Percentiles rank a stretch among this genome's conserved stretches.
phyloP scores from a whole-genome alignment of 2,329 filamentous ascomycete species.

The Apiospora koreana region DNA sequence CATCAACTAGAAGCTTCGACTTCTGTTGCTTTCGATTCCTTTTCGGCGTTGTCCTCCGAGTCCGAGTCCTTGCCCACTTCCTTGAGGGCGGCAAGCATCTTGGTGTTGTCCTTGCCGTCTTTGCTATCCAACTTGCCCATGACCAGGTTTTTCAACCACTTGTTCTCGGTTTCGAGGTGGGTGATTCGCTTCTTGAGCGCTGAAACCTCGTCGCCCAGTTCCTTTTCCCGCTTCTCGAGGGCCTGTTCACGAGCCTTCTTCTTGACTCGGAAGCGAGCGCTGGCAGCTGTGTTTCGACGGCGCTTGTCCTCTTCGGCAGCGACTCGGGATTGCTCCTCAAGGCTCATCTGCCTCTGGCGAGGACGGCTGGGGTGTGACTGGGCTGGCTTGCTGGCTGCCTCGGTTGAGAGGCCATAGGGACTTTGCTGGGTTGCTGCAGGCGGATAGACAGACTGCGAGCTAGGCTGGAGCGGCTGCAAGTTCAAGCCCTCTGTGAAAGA shows the following conservation, averaged over 20 bases:
- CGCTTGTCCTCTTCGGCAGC: conserved; percentile 90
- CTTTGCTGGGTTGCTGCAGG: conserved; percentile 39
- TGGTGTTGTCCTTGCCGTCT: conserved; percentile 48
- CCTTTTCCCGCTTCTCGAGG: conserved; percentile 78
- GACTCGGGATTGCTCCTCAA: conserved; percentile 71
- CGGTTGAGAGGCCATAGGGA: conserved; percentile 31
- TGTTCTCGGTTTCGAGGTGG: conserved; percentile 58
- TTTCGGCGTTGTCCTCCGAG: conserved; percentile 17
- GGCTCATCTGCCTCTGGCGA: conserved; percentile 48
- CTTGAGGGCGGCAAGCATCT: conserved; percentile 19
- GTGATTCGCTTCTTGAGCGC: conserved; percentile 71
- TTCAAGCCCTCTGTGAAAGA: conserved; percentile 44
- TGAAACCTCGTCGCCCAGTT: conserved; percentile 78
- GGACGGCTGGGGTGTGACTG: conserved; percentile 35
- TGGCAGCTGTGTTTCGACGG: conserved; percentile 84
- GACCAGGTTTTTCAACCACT: conserved; percentile 60
- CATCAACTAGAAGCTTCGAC: conserved; percentile 1
- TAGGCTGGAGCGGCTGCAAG: conserved; percentile 54
- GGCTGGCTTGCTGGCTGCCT: conserved; percentile 41
- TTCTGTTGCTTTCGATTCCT: conserved; percentile 1
- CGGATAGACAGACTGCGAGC: conserved; percentile 48
- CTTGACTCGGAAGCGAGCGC: conserved; percentile 87
- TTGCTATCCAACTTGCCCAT: conserved; percentile 76
- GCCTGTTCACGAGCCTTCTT: conserved; percentile 94
- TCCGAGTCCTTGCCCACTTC: conserved; percentile 21